phyloP scores from a whole-genome alignment of 148 eudicot species.

The Beta vulgaris region DNA sequence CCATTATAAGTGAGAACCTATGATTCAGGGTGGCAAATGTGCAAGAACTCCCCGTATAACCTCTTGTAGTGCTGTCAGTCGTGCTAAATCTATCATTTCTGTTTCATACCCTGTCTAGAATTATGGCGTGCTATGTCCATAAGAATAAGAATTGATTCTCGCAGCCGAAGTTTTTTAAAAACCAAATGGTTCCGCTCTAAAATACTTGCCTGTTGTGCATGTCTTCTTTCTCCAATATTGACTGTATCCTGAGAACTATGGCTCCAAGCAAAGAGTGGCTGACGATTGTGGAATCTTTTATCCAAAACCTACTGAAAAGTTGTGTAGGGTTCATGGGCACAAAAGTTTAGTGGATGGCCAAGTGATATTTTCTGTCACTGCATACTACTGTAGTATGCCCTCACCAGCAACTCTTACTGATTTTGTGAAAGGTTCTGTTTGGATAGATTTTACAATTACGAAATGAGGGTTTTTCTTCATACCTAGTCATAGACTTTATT shows the following conservation, averaged over 20 bases:
- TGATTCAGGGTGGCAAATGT: slow-evolving; percentile 1
- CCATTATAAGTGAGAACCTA: slow-evolving; percentile 11
- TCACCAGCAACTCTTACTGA: slow-evolving; percentile 9
- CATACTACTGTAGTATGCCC: slow-evolving; percentile 21
- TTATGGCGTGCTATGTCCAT: not conserved
- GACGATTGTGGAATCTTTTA: slow-evolving; percentile 21
- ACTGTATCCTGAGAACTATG: not conserved
- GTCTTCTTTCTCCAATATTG: not conserved
- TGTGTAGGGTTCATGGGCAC: slow-evolving; percentile 20
- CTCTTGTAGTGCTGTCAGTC: not conserved
- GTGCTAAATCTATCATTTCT: not conserved
- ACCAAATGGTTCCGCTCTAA: not conserved
- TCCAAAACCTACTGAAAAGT: slow-evolving; percentile 15
- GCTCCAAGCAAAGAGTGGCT: slow-evolving; percentile 19
- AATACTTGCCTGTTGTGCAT: not conserved
- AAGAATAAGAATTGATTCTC: not conserved
- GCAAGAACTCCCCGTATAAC: not conserved
- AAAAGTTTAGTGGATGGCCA: slow-evolving; percentile 11
- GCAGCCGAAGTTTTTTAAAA: not conserved
- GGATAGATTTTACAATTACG: not conserved
- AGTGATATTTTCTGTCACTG: slow-evolving; percentile 14
- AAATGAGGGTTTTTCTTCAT: not conserved
- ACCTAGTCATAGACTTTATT: not conserved
- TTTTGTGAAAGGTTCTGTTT: slow-evolving; percentile 3
- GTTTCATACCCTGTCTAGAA: not conserved